phyloP scores from a whole-genome alignment of 495 filamentous ascomycete species.

The Talaromyces thailandensis region DNA sequence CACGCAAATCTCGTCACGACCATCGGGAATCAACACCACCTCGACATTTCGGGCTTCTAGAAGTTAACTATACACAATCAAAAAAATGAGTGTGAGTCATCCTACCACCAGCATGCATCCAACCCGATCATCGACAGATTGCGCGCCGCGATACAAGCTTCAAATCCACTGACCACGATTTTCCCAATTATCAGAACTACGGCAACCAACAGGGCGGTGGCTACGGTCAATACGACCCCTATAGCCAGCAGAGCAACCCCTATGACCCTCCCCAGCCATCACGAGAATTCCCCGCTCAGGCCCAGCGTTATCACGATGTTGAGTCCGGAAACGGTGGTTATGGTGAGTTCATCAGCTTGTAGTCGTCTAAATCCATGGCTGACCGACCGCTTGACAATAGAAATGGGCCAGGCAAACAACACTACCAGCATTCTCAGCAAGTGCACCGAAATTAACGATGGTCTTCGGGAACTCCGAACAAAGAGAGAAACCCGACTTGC shows the following conservation, averaged over 20 bases:
- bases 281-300: conserved; percentile 27
- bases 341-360: conserved; percentile 21
- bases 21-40: neutral
- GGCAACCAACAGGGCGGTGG: conserved; percentile 28
- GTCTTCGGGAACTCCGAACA: conserved; percentile 41
- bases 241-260: conserved; percentile 41
- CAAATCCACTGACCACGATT: neutral
- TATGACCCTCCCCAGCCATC: conserved; percentile 22
- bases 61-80: neutral
- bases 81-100: conserved; percentile 2
- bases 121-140: neutral
- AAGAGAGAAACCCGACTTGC: conserved; percentile 31
- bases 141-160: neutral
- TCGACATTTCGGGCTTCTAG: neutral
- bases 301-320: conserved; percentile 25
- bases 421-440: conserved; percentile 70
- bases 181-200: conserved; percentile 22
- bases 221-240: conserved; percentile 58
- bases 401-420: conserved; percentile 55
- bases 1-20: neutral
- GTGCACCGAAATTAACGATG: conserved; percentile 65
- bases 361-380: neutral
- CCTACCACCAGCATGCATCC: neutral
- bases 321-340: conserved; percentile 30
- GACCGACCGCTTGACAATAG: conserved; percentile 31